A percentile compares a stretch with the other conserved stretches of the same genome.
phyloP scores from a whole-genome alignment of 2,329 filamentous ascomycete species.

The Colletotrichum filicis region DNA sequence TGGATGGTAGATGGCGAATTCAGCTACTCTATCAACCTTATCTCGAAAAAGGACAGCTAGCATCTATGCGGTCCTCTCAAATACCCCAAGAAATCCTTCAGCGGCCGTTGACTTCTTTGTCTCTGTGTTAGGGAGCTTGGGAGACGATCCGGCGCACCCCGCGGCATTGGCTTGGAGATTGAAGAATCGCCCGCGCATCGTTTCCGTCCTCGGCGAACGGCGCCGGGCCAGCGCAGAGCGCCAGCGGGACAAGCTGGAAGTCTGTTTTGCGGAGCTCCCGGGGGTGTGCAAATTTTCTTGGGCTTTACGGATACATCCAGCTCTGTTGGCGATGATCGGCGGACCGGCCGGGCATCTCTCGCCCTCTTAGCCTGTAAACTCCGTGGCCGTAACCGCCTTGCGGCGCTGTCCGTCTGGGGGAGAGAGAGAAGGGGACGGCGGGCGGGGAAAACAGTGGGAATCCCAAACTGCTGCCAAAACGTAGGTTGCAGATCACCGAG shows the following conservation, averaged over 20 bases:
- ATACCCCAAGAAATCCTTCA: background rate
- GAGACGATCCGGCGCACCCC: slow-evolving; percentile 15
- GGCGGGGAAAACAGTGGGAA: background rate
- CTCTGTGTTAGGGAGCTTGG: background rate
- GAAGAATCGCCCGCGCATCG: slow-evolving; percentile 12
- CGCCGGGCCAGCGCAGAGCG: background rate
- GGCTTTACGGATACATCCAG: background rate
- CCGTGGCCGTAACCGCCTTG: background rate
- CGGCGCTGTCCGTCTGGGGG: slow-evolving; percentile 30
- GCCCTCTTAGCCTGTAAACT: slow-evolving; percentile 1
- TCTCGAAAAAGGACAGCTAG: background rate
- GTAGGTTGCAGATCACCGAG: slow-evolving; percentile 16
- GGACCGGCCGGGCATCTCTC: slow-evolving; percentile 25
- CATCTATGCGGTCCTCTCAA: background rate
- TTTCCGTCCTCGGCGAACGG: slow-evolving; percentile 6
- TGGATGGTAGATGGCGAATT: background rate
- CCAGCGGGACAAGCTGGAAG: slow-evolving; percentile 11
- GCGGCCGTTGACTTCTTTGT: background rate
- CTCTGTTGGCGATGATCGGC: slow-evolving; percentile 9
- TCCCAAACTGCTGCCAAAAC: background rate
- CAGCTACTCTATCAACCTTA: background rate
- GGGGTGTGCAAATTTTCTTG: background rate
- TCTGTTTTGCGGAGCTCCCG: slow-evolving; percentile 22
- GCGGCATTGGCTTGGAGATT: slow-evolving; percentile 9
- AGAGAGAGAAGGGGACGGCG: background rate